Conservation (phyloP, 2,329 filamentous ascomycete genomes). For the Hypomyces rosellus region DNA sequence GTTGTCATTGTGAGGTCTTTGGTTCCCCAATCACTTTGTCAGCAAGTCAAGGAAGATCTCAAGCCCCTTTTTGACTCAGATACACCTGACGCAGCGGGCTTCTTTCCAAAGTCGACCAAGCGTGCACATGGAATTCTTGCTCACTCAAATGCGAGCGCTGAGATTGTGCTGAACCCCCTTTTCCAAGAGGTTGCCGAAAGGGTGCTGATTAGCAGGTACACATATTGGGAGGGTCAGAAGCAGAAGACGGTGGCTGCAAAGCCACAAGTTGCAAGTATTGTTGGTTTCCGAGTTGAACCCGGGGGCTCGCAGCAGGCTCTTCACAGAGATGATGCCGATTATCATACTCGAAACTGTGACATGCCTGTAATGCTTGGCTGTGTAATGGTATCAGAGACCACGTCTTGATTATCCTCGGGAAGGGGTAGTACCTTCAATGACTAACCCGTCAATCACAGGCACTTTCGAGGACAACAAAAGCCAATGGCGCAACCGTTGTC, state of each 20-base stretch:
- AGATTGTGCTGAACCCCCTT: constrained; percentile 29
- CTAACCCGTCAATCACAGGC: constrained; percentile 16
- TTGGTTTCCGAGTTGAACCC: constrained; percentile 33
- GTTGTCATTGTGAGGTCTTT: constrained; percentile 33
- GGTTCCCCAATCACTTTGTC: constrained; percentile 24
- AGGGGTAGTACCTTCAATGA: neutral
- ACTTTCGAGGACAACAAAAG: constrained; percentile 32
- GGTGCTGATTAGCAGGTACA: constrained; percentile 29
- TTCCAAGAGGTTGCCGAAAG: constrained; percentile 28
- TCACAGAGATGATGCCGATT: constrained; percentile 30
- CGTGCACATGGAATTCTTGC: constrained; percentile 33
- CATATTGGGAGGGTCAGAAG: constrained; percentile 29
- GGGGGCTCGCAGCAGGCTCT: constrained; percentile 33
- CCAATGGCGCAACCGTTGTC: constrained; percentile 36
- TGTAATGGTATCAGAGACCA: constrained; percentile 15
- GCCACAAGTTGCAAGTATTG: constrained; percentile 30
- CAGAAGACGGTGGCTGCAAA: constrained; percentile 27
- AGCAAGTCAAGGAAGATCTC: constrained; percentile 31
- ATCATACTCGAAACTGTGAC: constrained; percentile 25
- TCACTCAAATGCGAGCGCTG: constrained; percentile 31
- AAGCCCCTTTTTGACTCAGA: constrained; percentile 32
- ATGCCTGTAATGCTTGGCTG: constrained; percentile 33
- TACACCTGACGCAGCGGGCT: constrained; percentile 29
- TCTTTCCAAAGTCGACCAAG: constrained; percentile 34
- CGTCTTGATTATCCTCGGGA: neutral